Evolutionary conservation across 805 yeast genomes (phyloP), one percentile per base, ranked within the genome.

Genomic region (Starmerella sp.): DNA sequence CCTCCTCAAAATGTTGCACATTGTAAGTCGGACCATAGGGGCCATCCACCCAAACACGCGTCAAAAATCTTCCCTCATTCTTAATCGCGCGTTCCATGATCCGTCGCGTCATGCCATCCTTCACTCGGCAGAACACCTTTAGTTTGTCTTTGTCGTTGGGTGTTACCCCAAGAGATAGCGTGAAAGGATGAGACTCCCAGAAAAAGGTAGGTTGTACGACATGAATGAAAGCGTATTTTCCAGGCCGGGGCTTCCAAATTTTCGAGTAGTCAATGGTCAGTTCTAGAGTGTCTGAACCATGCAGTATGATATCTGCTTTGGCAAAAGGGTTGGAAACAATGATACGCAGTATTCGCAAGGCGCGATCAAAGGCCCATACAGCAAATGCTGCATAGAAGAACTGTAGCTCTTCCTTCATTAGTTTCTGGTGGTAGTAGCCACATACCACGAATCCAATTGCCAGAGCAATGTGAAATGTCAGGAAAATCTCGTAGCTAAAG

Each of bases 161-260:
- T 2, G 4, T 17, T 1, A 49, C 34, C 7, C 52, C 38, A 8
- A 39, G 53, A 17, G 56, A 56, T 35, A 66, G 41, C 3, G 88
- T 80, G 67, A 84, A 83, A 3, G 90, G 89, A 65, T 83, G 87
- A 3, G 83, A 77, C 64, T 83, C 86, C 81, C 82, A 83, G 75
- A 72, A 51, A 77, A 72, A 56, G 78, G 61, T 34, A 5, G 53
- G 55, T 17, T 53, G 53, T 11, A 53, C 30, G 13, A 59, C 50
- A 67, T 81, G 75, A 37, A 84, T 67, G 62, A 72, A 83, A 0
- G 75, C 80, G 65, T 69, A 79, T 13, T 77, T 72, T 36, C 85
- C 84, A 5, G 86, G 82, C 55, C 63, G 68, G 17, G 75, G 70
- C 48, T 70, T 70, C 74, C 81, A 77, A 51, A 62, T 63, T 4